These are phyloP conservation scores for Pseudozyma pruni DNA, from an alignment of 1,284 basidiomycete genomes.

Conservation along the genomic window DNA sequence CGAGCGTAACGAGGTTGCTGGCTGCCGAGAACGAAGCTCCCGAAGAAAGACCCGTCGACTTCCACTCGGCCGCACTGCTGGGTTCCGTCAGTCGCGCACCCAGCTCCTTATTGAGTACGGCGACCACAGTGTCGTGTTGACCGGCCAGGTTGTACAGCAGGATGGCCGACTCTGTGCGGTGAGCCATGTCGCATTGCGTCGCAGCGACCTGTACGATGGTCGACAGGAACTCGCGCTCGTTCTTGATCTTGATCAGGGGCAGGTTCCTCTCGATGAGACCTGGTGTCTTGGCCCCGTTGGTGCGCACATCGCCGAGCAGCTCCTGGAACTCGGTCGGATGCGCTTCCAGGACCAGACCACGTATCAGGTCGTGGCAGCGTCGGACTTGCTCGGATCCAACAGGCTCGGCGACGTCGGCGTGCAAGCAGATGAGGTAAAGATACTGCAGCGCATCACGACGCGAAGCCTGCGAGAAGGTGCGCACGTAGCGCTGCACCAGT, in stretches of 20 bases:
- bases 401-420: constrained; percentile 74
- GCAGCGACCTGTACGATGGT: constrained; percentile 86
- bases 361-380: constrained; percentile 84
- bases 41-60: constrained; percentile 32
- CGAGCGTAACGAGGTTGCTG: constrained; percentile 79
- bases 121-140: constrained; percentile 87
- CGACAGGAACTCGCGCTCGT: constrained; percentile 79
- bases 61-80: constrained; percentile 38
- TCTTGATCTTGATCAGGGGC: constrained; percentile 79
- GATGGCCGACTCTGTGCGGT: constrained; percentile 86
- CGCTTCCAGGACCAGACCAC: constrained; percentile 86
- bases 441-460: constrained; percentile 94
- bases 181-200: constrained; percentile 76
- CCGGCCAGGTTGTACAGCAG: constrained; percentile 95
- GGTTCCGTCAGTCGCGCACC: constrained; percentile 73
- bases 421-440: constrained; percentile 86
- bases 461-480: constrained; percentile 89
- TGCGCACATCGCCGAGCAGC: constrained; percentile 87
- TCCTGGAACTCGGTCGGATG: constrained; percentile 78
- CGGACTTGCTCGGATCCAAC: constrained; percentile 85
- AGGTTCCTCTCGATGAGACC: constrained; percentile 88
- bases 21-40: constrained; percentile 73
- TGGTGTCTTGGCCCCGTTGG: constrained; percentile 86
- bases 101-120: constrained; percentile 86
- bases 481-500: constrained; percentile 89